Conservation (phyloP, 129 eudicot species). For the Gnaphalium uliginosum region DNA sequence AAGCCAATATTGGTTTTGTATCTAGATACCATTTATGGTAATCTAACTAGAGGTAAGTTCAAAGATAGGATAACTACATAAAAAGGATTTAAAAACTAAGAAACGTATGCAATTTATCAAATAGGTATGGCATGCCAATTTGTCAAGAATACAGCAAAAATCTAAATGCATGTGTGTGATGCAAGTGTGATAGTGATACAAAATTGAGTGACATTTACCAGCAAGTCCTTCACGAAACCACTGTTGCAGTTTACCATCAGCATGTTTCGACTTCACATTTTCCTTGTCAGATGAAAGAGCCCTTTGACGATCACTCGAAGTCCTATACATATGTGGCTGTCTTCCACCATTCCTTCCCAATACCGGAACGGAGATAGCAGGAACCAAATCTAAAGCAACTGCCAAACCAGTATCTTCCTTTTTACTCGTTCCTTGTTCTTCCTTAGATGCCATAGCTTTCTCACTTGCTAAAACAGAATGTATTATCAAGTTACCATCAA, state of each 20-base stretch:
- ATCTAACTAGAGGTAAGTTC: constrained; percentile 7
- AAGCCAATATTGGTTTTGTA: no score
- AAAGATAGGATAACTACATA: not conserved
- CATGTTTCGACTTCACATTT: constrained; percentile 43
- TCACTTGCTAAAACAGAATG: constrained; percentile 93
- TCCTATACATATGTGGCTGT: constrained; percentile 45
- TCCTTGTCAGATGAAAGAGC: constrained; percentile 69
- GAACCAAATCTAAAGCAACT: constrained; percentile 49
- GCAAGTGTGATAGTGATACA: not conserved
- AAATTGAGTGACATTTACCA: constrained; percentile 49
- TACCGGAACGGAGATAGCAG: constrained; percentile 46
- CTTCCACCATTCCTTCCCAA: constrained; percentile 47
- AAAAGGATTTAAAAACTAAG: not conserved
- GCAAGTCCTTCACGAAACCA: constrained; percentile 98
- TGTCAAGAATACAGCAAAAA: constrained; percentile 12
- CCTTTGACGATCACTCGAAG: constrained; percentile 52
- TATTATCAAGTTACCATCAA: constrained; percentile 92
- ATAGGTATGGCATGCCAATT: constrained; percentile 1
- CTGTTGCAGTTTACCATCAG: constrained; percentile 79
- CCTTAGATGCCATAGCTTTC: constrained; percentile 63
- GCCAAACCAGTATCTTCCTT: constrained; percentile 59
- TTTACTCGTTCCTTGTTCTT: constrained; percentile 33
- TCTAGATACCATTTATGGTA: not conserved
- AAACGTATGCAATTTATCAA: constrained; percentile 10
- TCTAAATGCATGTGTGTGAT: not conserved